These are phyloP conservation scores for Metschnikowia koreensis DNA, from an alignment of 805 yeast genomes.

Conservation along the genomic window DNA sequence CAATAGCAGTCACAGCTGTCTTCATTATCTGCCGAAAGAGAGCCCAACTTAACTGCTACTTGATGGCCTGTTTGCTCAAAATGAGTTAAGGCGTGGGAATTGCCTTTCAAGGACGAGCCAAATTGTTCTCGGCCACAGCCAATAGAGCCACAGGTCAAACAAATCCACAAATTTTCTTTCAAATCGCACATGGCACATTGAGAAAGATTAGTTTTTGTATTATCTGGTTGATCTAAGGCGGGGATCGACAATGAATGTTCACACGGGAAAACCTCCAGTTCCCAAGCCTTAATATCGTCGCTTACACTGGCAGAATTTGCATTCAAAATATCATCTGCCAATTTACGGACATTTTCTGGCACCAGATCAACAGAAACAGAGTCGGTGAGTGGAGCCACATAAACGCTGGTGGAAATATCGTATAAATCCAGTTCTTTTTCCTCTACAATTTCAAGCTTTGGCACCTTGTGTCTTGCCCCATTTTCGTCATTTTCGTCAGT, in stretches of 20 bases:
- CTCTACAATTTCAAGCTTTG: slow-evolving; percentile 66
- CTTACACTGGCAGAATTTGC: slow-evolving; percentile 59
- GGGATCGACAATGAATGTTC: slow-evolving; percentile 62
- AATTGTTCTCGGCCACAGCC: slow-evolving; percentile 96
- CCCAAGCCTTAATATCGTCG: slow-evolving; percentile 88
- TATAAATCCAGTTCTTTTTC: slow-evolving; percentile 61
- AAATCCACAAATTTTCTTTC: slow-evolving; percentile 83
- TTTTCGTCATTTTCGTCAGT: slow-evolving; percentile 26
- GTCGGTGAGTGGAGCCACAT: slow-evolving; percentile 34
- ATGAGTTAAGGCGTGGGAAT: slow-evolving; percentile 85
- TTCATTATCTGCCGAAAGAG: slow-evolving; percentile 66
- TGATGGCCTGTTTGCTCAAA: slow-evolving; percentile 60
- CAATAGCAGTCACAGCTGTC: slow-evolving; percentile 77
- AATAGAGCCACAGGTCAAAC: slow-evolving; percentile 83
- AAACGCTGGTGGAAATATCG: slow-evolving; percentile 44
- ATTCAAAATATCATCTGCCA: slow-evolving; percentile 46
- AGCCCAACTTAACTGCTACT: slow-evolving; percentile 87
- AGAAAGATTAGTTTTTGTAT: slow-evolving; percentile 40
- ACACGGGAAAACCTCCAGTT: slow-evolving; percentile 79
- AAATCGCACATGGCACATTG: slow-evolving; percentile 62
- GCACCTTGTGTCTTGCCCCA: slow-evolving; percentile 41
- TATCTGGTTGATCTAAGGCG: slow-evolving; percentile 33
- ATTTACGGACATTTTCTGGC: slow-evolving; percentile 21
- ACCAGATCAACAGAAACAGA: slow-evolving; percentile 23
- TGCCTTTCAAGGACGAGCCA: slow-evolving; percentile 85